Base-by-base conservation (phyloP, 176 grass and related monocot genomes). In the Leersia perrieri region DNA sequence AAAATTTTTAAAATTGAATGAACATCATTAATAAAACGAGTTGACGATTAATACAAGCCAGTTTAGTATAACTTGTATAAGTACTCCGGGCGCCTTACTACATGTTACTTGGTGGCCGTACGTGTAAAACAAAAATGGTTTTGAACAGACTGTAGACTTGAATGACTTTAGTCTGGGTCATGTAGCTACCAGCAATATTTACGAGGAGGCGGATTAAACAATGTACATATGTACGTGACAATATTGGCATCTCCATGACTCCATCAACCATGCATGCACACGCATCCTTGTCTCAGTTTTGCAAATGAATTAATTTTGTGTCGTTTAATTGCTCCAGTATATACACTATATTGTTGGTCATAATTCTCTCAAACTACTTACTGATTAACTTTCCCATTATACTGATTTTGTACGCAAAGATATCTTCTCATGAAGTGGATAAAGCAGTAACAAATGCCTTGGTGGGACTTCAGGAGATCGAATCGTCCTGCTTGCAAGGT, bases 381-480 rank as follows among this genome's bases (percentile, higher is more conserved):
- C 2, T 34, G 22, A 20, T 13, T 51, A 51, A 83, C 5, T 23
- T 29, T 7, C 25, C 53, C 2, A 22, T 62, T 5, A n/a, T 22
- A 9, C 16, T 51, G 44, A 22, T 77, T 22, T 44, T 39, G 8
- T 61, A 13, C 33, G 26, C 49, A 13, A 35, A 85, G 83, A 34
- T 85, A 31, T 53, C 67, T 20, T 9, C 74, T 11, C 0, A 11
- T 39, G 83, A 78, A 11, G 67, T 79, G 75, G 83, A 72, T 55
- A 79, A 9, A 31, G 67, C 68, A 66, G 55, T 85, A 85, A 55
- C 32, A 73, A 73, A 66, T 64, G 68, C 75, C 23, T 26, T 85
- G 32, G 32, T n/a, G 75, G 83, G 79, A 18, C 68, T 85, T 15
- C 38, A 51, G 39, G 57, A 62, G 33, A 75, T 41, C 44, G 12